A percentile compares a stretch with the other conserved stretches of the same genome.
Evolutionary conservation across 108 stramenopile species (phyloP).

Genomic region (Nitzschia palea): DNA sequence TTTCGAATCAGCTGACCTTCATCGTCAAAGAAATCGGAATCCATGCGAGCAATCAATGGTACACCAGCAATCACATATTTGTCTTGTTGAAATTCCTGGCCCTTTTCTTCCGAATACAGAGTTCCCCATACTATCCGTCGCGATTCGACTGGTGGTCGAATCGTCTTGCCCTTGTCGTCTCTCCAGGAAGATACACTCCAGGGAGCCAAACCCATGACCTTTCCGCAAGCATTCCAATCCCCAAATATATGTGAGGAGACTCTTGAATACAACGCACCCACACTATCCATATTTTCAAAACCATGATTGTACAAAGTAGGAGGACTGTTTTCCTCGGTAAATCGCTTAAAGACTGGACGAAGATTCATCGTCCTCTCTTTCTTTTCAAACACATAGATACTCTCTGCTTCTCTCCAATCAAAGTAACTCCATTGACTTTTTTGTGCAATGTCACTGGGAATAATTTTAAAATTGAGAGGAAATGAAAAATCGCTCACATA

Average conservation of each 20-base stretch:
- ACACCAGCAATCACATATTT: conserved; percentile 54
- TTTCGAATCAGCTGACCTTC: conserved; percentile 54
- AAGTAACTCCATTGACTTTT: conserved; percentile 40
- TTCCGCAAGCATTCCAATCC: conserved; percentile 96
- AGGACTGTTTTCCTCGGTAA: conserved; percentile 79
- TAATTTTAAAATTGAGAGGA: conserved; percentile 27
- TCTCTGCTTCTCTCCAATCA: conserved; percentile 93
- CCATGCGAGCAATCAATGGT: conserved; percentile 65
- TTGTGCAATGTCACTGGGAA: conserved; percentile 76
- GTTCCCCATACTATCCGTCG: conserved; percentile 50
- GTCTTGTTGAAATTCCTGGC: conserved; percentile 53
- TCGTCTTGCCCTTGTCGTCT: conserved; percentile 15
- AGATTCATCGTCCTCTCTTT: conserved; percentile 27
- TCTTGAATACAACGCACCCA: conserved; percentile 94
- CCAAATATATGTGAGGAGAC: conserved; percentile 93
- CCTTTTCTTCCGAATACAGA: conserved; percentile 54
- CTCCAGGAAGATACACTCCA: conserved; percentile 81
- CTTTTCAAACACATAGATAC: conserved; percentile 80
- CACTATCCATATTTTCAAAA: conserved; percentile 93
- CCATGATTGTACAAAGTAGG: conserved; percentile 74
- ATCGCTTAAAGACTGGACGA: conserved; percentile 89
- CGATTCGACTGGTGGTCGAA: conserved; percentile 35
- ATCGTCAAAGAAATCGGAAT: conserved; percentile 77
- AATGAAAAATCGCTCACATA: conserved; percentile 80
- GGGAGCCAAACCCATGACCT: conserved; percentile 96